A percentile compares a stretch with the other conserved stretches of the same genome.
Conservation (phyloP, 148 eudicot species). For the Fagopyrum homotropicum region DNA sequence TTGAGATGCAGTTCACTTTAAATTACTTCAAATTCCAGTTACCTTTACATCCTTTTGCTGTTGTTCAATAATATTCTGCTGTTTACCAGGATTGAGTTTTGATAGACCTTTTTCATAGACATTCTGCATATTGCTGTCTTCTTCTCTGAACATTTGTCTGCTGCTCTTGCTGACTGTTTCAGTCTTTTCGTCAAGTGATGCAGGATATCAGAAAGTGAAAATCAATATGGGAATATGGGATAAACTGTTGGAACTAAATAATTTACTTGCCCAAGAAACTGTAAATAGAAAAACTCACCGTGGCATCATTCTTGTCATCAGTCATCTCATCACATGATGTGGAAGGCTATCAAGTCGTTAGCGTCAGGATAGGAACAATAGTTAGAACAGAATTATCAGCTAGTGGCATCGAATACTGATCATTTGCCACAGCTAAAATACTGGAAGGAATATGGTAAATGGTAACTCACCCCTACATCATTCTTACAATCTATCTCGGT, state of each 20-base stretch:
- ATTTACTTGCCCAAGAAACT: neutral
- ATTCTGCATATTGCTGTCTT: neutral
- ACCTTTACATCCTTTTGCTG: neutral
- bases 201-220: neutral
- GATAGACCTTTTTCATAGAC: constrained; percentile 1
- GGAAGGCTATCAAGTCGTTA: neutral
- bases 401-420: neutral
- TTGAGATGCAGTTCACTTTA: neutral
- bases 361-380: neutral
- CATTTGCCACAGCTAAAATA: neutral
- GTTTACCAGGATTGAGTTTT: neutral
- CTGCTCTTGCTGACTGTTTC: neutral
- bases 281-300: neutral
- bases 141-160: constrained; percentile 1
- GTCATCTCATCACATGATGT: constrained; percentile 2
- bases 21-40: neutral
- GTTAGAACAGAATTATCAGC: neutral
- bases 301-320: constrained; percentile 4
- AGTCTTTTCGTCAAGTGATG: constrained; percentile 4
- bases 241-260: neutral
- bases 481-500: constrained; percentile 14
- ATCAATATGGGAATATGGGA: neutral
- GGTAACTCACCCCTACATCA: neutral
- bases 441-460: neutral
- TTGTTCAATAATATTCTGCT: neutral